Percentiles rank a stretch among this genome's conserved stretches.
phyloP scores from a whole-genome alignment of 208 protist genomes.

The Leishmania martiniquensis region DNA sequence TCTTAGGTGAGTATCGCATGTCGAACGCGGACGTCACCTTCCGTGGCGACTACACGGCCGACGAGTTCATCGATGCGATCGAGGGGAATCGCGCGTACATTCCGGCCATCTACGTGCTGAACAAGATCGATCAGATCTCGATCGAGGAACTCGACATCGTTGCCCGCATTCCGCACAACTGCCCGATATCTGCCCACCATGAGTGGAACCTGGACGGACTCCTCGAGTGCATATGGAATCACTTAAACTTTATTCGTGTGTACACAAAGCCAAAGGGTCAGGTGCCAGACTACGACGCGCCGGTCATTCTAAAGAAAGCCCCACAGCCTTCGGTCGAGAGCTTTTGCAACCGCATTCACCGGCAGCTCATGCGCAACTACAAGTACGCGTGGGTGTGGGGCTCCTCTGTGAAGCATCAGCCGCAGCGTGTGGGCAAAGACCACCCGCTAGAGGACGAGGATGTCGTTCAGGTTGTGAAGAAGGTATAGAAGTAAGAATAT shows the following conservation, averaged over 20 bases:
- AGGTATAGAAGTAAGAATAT: slow-evolving; percentile 64
- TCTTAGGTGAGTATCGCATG: slow-evolving; percentile 96
- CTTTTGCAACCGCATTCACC: slow-evolving; percentile 98
- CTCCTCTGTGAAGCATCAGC: slow-evolving; percentile 97
- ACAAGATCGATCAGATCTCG: slow-evolving; percentile 99
- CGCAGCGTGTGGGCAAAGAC: slow-evolving; percentile 97
- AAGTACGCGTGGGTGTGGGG: slow-evolving; percentile 99
- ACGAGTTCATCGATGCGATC: slow-evolving; percentile 99
- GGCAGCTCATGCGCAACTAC: slow-evolving; percentile 96
- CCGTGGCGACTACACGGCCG: slow-evolving; percentile 93
- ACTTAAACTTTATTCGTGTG: slow-evolving; percentile 97
- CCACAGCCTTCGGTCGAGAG: slow-evolving; percentile 93
- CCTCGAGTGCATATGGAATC: slow-evolving; percentile 99
- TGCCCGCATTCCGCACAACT: slow-evolving; percentile 96
- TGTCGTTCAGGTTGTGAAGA: slow-evolving; percentile 99
- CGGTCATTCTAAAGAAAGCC: slow-evolving; percentile 95
- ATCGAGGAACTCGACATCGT: slow-evolving; percentile 98
- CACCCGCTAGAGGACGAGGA: slow-evolving; percentile 99
- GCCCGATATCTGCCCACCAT: slow-evolving; percentile 96
- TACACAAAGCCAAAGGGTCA: slow-evolving; percentile 99
- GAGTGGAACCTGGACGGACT: slow-evolving; percentile 98
- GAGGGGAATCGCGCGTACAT: slow-evolving; percentile 98
- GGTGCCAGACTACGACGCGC: slow-evolving; percentile 98
- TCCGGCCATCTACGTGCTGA: slow-evolving; percentile 97
- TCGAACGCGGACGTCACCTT: slow-evolving; percentile 96